Base-by-base conservation (phyloP, 2,329 filamentous ascomycete species). In the Neonectria magnoliae region DNA sequence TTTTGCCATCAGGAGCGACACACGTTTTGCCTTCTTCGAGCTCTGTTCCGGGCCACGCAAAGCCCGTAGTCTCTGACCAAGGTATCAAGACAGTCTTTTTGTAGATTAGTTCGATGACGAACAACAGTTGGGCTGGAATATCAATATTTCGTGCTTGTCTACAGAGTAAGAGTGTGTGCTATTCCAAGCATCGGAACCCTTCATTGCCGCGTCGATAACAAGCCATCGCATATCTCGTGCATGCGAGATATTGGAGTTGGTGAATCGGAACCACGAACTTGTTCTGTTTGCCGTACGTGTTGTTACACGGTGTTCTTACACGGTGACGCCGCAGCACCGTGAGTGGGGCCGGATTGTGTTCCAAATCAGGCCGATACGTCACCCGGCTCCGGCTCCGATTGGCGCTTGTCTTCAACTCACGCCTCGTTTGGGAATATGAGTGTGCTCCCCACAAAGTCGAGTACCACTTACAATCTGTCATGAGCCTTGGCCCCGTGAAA, bases 1-100 rank as follows among this genome's bases (percentile, higher is more conserved):
- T 64, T 62, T 45, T 59, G 61, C 42, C 56, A 60, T 53, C 27
- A 27, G n/a, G n/a, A 18, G 31, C 18, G 22, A 16, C 25, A 47
- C 36, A 54, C 44, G 50, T 54, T 41, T 56, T 53, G 42, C 48
- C 48, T 51, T 3, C 48, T 51, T 51, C 18, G 16, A 51, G 29
- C 29, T 33, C 9, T 20, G n/a, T 51, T 33, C n/a, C 31, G n/a
- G 33, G 27, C 14, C 48, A 20, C 5, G 14, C 7, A 18, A 20
- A 42, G n/a, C 10, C 38, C n/a, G n/a, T 51, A 4, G 29, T 33
- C 16, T 51, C 8, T 33, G 10, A 13, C 29, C 4, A 8, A 18
- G 11, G 38, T 9, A 11, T 18, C 38, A 3, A 42, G 38, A 20
- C 1, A 20, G 38, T 20, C 38, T 20, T 20, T 3, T 42, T 42